Evolutionary conservation across 2,329 filamentous ascomycete genomes (phyloP).

Genomic region (Xylariaceae sp.): DNA sequence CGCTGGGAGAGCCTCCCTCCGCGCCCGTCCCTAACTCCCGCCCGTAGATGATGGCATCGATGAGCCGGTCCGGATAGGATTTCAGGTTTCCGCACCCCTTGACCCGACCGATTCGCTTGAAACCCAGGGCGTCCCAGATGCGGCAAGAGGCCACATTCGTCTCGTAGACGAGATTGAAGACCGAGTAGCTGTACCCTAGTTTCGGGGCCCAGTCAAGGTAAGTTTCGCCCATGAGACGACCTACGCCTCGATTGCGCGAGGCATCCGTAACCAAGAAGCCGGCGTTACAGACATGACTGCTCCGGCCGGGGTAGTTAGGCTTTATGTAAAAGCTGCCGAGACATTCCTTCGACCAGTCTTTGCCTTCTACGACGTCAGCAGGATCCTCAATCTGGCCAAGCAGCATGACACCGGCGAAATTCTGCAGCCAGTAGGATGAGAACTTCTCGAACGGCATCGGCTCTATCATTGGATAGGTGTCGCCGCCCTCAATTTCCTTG

Average conservation of each 20-base stretch:
- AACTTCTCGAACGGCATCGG: slow-evolving; percentile 71
- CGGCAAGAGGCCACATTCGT: slow-evolving; percentile 86
- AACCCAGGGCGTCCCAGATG: slow-evolving; percentile 88
- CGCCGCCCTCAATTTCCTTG: slow-evolving; percentile 85
- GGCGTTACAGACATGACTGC: slow-evolving; percentile 87
- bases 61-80: slow-evolving; percentile 62
- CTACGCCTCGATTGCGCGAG: slow-evolving; percentile 68
- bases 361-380: slow-evolving; percentile 53
- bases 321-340: slow-evolving; percentile 92
- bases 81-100: slow-evolving; percentile 66
- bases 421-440: slow-evolving; percentile 83
- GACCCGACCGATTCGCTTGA: slow-evolving; percentile 86
- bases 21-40: slow-evolving; percentile 47
- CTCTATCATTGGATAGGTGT: slow-evolving; percentile 87
- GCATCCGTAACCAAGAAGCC: slow-evolving; percentile 73
- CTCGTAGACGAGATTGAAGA: slow-evolving; percentile 94
- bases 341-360: slow-evolving; percentile 77
- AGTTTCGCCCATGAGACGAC: slow-evolving; percentile 69
- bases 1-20: slow-evolving; percentile 33
- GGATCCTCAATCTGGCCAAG: slow-evolving; percentile 67
- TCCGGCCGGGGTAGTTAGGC: slow-evolving; percentile 87
- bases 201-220: slow-evolving; percentile 75
- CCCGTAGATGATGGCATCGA: slow-evolving; percentile 77
- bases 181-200: slow-evolving; percentile 84
- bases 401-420: slow-evolving; percentile 85